Base-by-base conservation (phyloP, 352 stramenopile genomes). In the Phytophthora sansomeana region DNA sequence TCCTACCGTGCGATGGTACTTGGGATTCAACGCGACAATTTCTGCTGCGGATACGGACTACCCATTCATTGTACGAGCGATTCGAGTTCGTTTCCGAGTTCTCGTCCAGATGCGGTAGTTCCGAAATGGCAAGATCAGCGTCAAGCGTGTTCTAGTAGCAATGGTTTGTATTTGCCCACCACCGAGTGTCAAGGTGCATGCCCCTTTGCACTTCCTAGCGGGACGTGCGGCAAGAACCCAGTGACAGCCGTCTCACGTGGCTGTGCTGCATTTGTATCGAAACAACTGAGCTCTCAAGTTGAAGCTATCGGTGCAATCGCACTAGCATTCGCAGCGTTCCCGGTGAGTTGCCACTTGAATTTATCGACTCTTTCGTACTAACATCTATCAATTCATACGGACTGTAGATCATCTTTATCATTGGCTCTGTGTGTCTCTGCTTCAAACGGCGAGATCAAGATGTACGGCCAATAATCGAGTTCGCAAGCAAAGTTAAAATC, bases 401-500 rank as follows among this genome's bases (percentile, higher is more conserved):
- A 14, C 26, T 19, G 3, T 24, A 92, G 82, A 73, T 88, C 11
- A 6, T 63, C 13, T 90, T 87, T 54, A 52, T 90, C 6, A 3
- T 87, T 9, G 61, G 53, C 24, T 85, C 81, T 0, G 3, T 91
- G 2, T 92, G 82, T 38, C 72, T 94, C 14, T 90, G 85, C 57
- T 82, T 90, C 29, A 92, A 94, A 64, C 76, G 85, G 35, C 63
- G 85, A 41, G 83, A 94, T 43, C 71, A 90, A 64, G 85, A 91
- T 44, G 83, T 92, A 16, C 53, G 83, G n/a, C 85, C 85, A 1
- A 36, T 62, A 8, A 73, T 91, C 21, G 67, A 68, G n/a, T 91
- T 90, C 62, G 78, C 72, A 5, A 78, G 65, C 43, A 84, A 86
- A 63, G 78, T 85, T 29, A 74, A 74, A 58, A 63, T 88, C 16